Base-by-base conservation (phyloP, 2,329 filamentous ascomycete genomes). In the Fusarium piperis region DNA sequence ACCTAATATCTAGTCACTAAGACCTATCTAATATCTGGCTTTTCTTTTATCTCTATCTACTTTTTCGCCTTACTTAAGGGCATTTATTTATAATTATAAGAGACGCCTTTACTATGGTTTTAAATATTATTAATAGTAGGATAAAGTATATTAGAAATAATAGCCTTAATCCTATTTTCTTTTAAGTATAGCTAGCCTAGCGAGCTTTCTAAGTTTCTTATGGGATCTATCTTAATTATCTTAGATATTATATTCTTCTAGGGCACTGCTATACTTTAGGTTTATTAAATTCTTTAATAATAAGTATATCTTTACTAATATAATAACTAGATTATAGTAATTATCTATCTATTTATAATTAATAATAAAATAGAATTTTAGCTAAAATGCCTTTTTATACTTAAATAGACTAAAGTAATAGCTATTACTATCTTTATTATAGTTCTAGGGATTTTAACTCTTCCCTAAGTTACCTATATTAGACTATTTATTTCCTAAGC, bases 401-500 rank as follows among this genome's bases (percentile, higher is more conserved):
- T 55, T 30, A n/a, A 44, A 39, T 62, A 36, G 23, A 35, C 48
- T 55, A 28, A 55, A 46, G 59, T 56, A 62, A 55, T 39, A 13
- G 55, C 44, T 15, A 62, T 62, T 56, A 30, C 44, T 18, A 62
- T 44, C 59, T 44, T 62, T 7, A 36, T 36, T 28, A 55, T 62
- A 12, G 36, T 62, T 55, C 46, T 12, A 20, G 26, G 52, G 26
- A 62, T 33, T 55, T 30, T 13, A 28, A 62, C 46, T 55, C 48
- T 36, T 11, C n/a, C 35, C 12, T 11, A 62, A 51, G 36, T 62
- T 48, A 38, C 60, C 38, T 62, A 57, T 5, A 62, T 62, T 20
- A 15, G 30, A 57, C 60, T 20, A 57, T 32, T 62, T 23, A 62
- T 48, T 46, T 62, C 59, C 48, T 36, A 62, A 62, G 59, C 48